phyloP scores from a whole-genome alignment of 1,284 basidiomycete genomes.

The Mycosarcoma maydis region DNA sequence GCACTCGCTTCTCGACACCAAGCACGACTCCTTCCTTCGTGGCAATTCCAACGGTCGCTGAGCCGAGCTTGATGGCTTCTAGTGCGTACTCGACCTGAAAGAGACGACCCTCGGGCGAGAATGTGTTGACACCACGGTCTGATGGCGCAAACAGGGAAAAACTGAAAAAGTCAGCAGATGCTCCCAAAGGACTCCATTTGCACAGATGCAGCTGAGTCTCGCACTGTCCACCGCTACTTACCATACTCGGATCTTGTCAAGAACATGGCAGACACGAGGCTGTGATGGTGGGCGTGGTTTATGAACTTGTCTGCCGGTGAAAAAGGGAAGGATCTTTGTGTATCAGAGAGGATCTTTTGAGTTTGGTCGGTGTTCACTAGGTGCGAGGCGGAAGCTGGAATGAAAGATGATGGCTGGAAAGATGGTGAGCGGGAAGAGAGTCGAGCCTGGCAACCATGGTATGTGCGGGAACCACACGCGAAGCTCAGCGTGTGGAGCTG shows the following conservation, averaged over 20 bases:
- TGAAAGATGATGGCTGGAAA: not conserved
- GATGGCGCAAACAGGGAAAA: constrained; percentile 4
- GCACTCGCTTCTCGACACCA: constrained; percentile 97
- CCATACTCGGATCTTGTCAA: constrained; percentile 93
- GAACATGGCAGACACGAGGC: constrained; percentile 72
- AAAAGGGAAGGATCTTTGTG: too few species aligned
- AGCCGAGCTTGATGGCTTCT: constrained; percentile 74
- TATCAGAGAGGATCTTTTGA: too few species aligned
- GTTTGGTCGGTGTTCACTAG: too few species aligned
- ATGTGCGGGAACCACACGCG: constrained; percentile 19
- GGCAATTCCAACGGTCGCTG: constrained; percentile 86
- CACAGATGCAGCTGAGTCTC: not conserved
- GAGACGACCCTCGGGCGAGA: constrained; percentile 94
- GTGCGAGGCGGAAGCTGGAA: too few species aligned
- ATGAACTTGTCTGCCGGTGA: not conserved
- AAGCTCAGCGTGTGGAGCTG: constrained; percentile 30
- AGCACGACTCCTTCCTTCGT: constrained; percentile 86
- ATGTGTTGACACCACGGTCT: constrained; percentile 98
- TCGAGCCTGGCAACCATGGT: too few species aligned
- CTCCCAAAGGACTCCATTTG: not conserved
- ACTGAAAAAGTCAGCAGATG: not conserved
- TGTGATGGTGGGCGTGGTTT: not conserved
- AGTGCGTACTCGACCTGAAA: constrained; percentile 99
- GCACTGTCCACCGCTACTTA: constrained; percentile 56
- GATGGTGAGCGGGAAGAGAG: too few species aligned